These are phyloP conservation scores for Acanthamoeba sp. DNA, from an alignment of 208 protist genomes.

Conservation along the genomic window DNA sequence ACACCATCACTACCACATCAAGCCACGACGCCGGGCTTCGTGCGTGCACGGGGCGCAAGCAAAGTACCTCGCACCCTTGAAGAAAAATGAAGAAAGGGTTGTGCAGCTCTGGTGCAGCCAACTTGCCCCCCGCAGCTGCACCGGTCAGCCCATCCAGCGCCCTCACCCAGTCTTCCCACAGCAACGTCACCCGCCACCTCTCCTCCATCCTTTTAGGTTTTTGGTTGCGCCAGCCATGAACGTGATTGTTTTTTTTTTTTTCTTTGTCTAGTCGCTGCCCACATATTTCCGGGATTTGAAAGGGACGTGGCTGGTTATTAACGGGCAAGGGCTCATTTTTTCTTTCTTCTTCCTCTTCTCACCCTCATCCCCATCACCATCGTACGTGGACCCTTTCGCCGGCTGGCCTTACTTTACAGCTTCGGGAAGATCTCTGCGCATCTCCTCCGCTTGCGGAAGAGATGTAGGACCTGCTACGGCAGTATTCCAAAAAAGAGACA, in stretches of 20 bases:
- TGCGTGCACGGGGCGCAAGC: no score
- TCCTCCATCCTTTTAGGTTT: background rate
- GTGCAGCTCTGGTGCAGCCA: background rate
- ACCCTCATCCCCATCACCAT: conserved; percentile 35
- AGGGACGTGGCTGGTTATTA: background rate
- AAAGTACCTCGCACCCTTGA: background rate
- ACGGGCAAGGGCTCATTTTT: background rate
- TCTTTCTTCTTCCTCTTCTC: conserved; percentile 64
- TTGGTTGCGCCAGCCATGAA: no score
- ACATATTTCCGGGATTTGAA: background rate
- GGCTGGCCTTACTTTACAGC: background rate
- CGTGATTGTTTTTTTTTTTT: background rate
- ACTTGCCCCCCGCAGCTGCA: background rate
- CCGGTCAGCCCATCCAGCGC: background rate
- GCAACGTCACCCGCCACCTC: background rate
- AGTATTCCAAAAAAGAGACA: background rate
- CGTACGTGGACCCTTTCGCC: conserved; percentile 47
- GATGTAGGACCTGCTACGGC: background rate
- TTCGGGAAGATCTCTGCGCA: background rate
- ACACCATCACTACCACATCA: no score
- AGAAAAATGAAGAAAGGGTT: background rate
- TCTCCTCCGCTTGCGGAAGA: background rate
- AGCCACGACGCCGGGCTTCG: no score
- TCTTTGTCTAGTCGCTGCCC: background rate
- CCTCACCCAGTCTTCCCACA: conserved; percentile 11